These are phyloP conservation scores for Cicer bijugum DNA, from an alignment of 306 rosid genomes.

Conservation along the genomic window DNA sequence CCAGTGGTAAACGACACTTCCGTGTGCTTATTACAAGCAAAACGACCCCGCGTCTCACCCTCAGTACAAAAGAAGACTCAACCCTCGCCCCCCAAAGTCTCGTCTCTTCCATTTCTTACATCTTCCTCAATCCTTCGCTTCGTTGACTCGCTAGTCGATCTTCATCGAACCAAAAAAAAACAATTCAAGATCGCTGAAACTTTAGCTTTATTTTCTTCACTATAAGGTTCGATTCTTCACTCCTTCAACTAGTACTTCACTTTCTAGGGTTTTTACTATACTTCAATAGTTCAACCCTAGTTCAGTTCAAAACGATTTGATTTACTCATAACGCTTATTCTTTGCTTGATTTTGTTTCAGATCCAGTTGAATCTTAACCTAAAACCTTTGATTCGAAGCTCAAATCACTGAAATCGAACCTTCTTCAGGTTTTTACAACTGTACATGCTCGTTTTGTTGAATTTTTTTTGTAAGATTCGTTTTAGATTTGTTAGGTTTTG, in stretches of 20 bases:
- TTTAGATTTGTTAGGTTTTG: constrained; percentile 39
- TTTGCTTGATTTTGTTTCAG: constrained; percentile 48
- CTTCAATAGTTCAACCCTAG: constrained; percentile 25
- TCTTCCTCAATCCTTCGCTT: constrained; percentile 34
- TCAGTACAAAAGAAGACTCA: constrained; percentile 48
- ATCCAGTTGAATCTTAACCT: constrained; percentile 50
- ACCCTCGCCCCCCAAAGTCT: constrained; percentile 41
- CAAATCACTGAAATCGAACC: constrained; percentile 17
- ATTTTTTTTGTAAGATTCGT: too few species aligned
- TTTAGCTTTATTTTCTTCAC: background rate
- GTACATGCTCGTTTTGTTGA: background rate
- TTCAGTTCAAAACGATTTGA: constrained; percentile 10
- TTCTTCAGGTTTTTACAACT: constrained; percentile 50
- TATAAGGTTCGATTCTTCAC: constrained; percentile 64
- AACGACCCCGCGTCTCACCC: constrained; percentile 46
- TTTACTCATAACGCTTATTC: background rate
- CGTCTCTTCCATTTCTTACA: constrained; percentile 17
- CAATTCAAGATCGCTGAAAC: constrained; percentile 49
- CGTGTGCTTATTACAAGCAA: constrained; percentile 34
- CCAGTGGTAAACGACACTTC: constrained; percentile 48
- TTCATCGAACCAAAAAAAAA: constrained; percentile 24
- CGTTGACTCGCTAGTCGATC: constrained; percentile 58
- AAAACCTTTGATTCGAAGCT: constrained; percentile 16
- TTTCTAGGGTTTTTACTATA: constrained; percentile 49
- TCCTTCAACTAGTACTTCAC: background rate